Evolutionary conservation across 2,329 filamentous ascomycete species (phyloP).

Genomic region (Aureobasidium sp.): DNA sequence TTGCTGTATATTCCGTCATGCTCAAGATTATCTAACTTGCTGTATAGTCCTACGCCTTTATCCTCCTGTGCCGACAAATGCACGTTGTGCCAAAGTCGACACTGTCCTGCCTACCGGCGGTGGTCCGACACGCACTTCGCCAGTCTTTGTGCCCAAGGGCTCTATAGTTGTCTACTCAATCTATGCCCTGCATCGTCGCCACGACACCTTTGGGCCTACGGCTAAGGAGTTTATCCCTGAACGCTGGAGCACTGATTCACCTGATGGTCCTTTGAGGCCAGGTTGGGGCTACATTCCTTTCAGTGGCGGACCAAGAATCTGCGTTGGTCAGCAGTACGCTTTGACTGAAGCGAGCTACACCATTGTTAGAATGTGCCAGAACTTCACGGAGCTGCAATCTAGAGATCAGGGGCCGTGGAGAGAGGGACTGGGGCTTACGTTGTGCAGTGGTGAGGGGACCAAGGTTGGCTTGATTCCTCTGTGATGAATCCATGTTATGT

Average conservation of each 20-base stretch:
- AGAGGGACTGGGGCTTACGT: background rate
- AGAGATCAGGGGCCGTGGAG: conserved; percentile 5
- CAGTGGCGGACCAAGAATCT: conserved; percentile 3
- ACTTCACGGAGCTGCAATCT: background rate
- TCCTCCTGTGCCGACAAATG: conserved; percentile 70
- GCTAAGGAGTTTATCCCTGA: conserved; percentile 34
- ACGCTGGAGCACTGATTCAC: conserved; percentile 22
- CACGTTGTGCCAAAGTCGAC: conserved; percentile 61
- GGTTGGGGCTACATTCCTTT: conserved; percentile 5
- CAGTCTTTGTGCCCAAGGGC: conserved; percentile 40
- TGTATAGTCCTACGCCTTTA: conserved; percentile 57
- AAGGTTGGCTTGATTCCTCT: background rate
- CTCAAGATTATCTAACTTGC: background rate
- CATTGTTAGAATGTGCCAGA: conserved; percentile 5
- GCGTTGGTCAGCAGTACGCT: conserved; percentile 11
- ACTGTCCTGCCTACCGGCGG: conserved; percentile 65
- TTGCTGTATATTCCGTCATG: too few relatives aligned
- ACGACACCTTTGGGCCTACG: conserved; percentile 32
- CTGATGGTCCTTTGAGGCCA: background rate
- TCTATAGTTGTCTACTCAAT: conserved; percentile 28
- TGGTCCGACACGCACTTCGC: conserved; percentile 46
- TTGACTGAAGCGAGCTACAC: conserved; percentile 9
- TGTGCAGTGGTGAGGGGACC: background rate
- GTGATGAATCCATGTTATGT: background rate
- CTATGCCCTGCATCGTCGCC: conserved; percentile 33